Evolutionary conservation across 1,284 basidiomycete species (phyloP).

Genomic region (Cutaneotrichosporon curvatum): DNA sequence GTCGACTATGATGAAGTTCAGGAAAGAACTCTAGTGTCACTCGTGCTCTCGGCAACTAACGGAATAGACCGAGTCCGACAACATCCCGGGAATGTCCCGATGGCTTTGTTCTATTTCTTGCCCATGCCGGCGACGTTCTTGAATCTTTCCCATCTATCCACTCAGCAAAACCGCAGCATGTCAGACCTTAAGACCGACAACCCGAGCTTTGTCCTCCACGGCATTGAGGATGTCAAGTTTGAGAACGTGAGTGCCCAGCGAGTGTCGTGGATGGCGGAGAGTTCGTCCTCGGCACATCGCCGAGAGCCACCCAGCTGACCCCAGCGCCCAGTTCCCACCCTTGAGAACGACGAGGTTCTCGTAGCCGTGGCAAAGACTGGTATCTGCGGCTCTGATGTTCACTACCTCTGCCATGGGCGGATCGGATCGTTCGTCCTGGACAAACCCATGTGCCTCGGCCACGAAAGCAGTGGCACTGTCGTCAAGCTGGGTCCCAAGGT

Average conservation of each 20-base stretch:
- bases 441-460: constrained; percentile 45
- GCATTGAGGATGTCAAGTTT: constrained; percentile 40
- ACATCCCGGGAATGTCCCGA: too few species aligned
- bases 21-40: too few species aligned
- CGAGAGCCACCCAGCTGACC: constrained; percentile 1
- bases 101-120: neutral
- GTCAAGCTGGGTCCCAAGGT: constrained; percentile 33
- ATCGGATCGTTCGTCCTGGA: constrained; percentile 44
- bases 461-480: constrained; percentile 37
- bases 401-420: constrained; percentile 39
- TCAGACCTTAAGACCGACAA: constrained; percentile 31
- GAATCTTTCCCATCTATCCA: neutral
- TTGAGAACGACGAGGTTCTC: constrained; percentile 69
- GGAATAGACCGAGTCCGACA: too few species aligned
- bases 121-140: neutral
- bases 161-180: neutral
- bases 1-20: too few species aligned
- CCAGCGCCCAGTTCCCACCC: constrained; percentile 68
- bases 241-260: constrained; percentile 49
- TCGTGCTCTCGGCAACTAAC: too few species aligned
- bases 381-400: constrained; percentile 82
- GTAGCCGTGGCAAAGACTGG: constrained; percentile 90
- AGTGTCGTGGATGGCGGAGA: too few species aligned
- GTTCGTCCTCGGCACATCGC: neutral
- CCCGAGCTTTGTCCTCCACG: constrained; percentile 44